phyloP scores from a whole-genome alignment of 1,284 basidiomycete genomes.

The Mycena citricolor region DNA sequence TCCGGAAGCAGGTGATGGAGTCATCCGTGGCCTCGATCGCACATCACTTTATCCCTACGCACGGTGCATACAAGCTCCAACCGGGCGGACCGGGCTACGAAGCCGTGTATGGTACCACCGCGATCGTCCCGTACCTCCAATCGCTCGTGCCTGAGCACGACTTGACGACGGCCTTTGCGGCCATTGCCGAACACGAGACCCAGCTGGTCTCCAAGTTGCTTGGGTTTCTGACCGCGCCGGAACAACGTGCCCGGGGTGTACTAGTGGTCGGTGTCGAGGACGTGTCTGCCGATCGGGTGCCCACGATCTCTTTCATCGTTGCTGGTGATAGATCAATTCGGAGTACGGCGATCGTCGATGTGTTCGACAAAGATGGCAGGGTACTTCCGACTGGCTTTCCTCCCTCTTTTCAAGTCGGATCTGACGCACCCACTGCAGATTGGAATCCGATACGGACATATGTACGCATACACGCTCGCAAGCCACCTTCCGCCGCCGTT shows the following conservation, averaged over 20 bases:
- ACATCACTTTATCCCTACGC: constrained; percentile 59
- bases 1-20: constrained; percentile 45
- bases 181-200: constrained; percentile 45
- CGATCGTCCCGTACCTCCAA: constrained; percentile 63
- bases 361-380: constrained; percentile 57
- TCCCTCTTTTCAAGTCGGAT: constrained; percentile 7
- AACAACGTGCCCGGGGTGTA: constrained; percentile 55
- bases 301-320: constrained; percentile 74
- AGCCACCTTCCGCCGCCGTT: constrained; percentile 52
- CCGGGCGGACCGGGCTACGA: constrained; percentile 77
- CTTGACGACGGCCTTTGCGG: constrained; percentile 49
- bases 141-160: constrained; percentile 51
- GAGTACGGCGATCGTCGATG: constrained; percentile 64
- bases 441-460: constrained; percentile 77
- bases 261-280: constrained; percentile 63
- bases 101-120: constrained; percentile 58
- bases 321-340: constrained; percentile 49
- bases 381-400: constrained; percentile 56
- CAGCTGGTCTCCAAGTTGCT: constrained; percentile 39
- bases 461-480: constrained; percentile 73
- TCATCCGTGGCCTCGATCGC: constrained; percentile 55
- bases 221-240: constrained; percentile 35
- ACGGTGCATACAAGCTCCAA: constrained; percentile 55
- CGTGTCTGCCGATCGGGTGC: constrained; percentile 48
- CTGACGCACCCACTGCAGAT: constrained; percentile 57